Evolutionary conservation across 345 rosid species (phyloP).

Genomic region (Gossypium turneri): DNA sequence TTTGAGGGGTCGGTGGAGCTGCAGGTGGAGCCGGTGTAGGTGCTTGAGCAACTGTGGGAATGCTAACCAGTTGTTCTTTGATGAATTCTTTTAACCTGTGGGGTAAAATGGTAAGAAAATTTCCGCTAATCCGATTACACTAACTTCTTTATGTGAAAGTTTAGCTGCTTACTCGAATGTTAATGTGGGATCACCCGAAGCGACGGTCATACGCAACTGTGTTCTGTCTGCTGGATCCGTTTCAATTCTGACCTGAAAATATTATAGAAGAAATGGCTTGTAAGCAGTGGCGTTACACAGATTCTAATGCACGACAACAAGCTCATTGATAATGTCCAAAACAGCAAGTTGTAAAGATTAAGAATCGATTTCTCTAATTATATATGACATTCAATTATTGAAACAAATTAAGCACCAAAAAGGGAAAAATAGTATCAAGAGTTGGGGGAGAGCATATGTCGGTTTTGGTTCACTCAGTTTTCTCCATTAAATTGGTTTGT

Average conservation of each 20-base stretch:
- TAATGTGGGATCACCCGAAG: constrained; percentile 81
- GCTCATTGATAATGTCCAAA: neutral
- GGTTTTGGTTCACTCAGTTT: no score
- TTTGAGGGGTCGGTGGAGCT: constrained; percentile 41
- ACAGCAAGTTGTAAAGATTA: neutral
- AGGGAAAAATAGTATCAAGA: neutral
- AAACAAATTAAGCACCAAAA: neutral
- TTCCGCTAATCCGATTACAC: neutral
- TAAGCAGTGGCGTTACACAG: neutral
- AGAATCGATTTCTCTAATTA: neutral
- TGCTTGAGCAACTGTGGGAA: constrained; percentile 52
- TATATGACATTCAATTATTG: neutral
- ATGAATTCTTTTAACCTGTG: constrained; percentile 90
- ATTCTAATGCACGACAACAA: neutral
- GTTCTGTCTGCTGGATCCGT: constrained; percentile 99
- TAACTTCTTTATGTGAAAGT: neutral
- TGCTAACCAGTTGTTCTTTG: constrained; percentile 69
- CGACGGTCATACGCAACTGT: constrained; percentile 92
- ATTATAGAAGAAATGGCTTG: neutral
- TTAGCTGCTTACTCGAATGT: constrained; percentile 70
- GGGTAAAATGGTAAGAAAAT: constrained; percentile 17
- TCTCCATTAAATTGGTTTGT: no score
- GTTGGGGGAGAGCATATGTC: neutral
- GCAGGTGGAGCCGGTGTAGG: constrained; percentile 39
- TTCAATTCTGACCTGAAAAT: constrained; percentile 75